These are phyloP conservation scores for Boletellus deceptivus DNA, from an alignment of 1,284 basidiomycete species.

Conservation along the genomic window DNA sequence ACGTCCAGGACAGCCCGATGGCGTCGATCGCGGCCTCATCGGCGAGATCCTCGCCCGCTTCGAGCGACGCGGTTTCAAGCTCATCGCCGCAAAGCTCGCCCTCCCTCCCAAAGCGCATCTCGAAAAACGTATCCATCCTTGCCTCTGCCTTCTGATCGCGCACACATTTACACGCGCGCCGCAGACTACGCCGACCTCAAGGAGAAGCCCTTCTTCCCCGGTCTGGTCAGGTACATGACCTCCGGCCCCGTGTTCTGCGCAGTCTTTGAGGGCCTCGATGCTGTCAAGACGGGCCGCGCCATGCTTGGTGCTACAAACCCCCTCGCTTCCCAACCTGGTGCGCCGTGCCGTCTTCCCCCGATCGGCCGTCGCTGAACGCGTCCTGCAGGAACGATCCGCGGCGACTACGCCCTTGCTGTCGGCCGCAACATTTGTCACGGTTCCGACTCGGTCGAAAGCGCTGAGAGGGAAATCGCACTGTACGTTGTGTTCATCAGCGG, in stretches of 20 bases:
- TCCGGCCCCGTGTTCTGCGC: constrained; percentile 95
- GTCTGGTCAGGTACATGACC: constrained; percentile 92
- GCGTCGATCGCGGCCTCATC: constrained; percentile 93
- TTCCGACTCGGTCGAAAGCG: constrained; percentile 88
- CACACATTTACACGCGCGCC: constrained; percentile 11
- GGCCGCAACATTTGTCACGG: constrained; percentile 96
- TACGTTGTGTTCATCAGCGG: constrained; percentile 42
- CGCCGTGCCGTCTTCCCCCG: constrained; percentile 14
- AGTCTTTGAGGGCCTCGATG: constrained; percentile 97
- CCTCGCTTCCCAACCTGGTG: constrained; percentile 82
- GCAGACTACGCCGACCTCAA: constrained; percentile 93
- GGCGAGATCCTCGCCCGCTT: constrained; percentile 93
- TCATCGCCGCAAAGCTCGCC: constrained; percentile 85
- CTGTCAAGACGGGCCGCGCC: constrained; percentile 92
- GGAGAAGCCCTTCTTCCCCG: constrained; percentile 90
- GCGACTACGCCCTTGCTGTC: constrained; percentile 89
- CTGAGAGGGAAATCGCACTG: constrained; percentile 89
- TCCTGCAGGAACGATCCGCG: constrained; percentile 78
- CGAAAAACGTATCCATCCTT: constrained; percentile 63
- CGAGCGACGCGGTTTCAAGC: constrained; percentile 95
- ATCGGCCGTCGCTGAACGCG: constrained; percentile 1
- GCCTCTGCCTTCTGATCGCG: neutral
- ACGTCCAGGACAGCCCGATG: constrained; percentile 72
- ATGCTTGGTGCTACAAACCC: constrained; percentile 99
- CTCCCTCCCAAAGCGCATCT: constrained; percentile 79